phyloP scores from a whole-genome alignment of 352 stramenopile genomes.

The Phytophthora agathidicida region DNA sequence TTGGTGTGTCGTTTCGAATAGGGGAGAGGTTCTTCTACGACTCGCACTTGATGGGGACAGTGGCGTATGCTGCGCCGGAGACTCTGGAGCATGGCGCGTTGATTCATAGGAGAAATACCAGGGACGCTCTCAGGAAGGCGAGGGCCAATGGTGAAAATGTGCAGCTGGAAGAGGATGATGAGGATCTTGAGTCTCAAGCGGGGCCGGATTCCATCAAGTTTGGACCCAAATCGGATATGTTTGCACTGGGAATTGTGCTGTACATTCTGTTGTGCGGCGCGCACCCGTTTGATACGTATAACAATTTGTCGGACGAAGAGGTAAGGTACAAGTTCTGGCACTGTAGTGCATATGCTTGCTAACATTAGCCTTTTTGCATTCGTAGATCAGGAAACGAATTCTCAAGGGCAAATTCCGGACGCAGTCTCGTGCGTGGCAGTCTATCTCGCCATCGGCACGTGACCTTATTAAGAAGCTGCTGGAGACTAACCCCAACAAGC shows the following conservation, averaged over 20 bases:
- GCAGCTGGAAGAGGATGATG: slow-evolving; percentile 29
- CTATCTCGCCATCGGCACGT: slow-evolving; percentile 62
- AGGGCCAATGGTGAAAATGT: slow-evolving; percentile 21
- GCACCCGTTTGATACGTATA: slow-evolving; percentile 87
- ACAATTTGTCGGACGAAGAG: slow-evolving; percentile 86
- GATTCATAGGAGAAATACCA: slow-evolving; percentile 42
- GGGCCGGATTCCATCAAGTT: slow-evolving; percentile 52
- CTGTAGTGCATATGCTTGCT: background rate
- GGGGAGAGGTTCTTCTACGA: slow-evolving; percentile 80
- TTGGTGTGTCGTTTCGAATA: slow-evolving; percentile 83
- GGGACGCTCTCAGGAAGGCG: slow-evolving; percentile 28
- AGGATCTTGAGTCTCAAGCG: slow-evolving; percentile 39
- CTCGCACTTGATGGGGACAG: slow-evolving; percentile 73
- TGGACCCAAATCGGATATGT: slow-evolving; percentile 81
- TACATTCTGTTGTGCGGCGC: slow-evolving; percentile 88
- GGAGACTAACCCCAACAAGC: slow-evolving; percentile 62
- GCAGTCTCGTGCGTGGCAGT: slow-evolving; percentile 75
- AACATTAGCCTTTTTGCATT: background rate
- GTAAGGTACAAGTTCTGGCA: slow-evolving; percentile 21
- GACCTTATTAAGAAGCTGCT: slow-evolving; percentile 81
- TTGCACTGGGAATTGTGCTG: slow-evolving; percentile 80
- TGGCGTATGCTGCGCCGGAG: slow-evolving; percentile 79
- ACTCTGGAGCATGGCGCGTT: slow-evolving; percentile 58
- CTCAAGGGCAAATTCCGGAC: slow-evolving; percentile 78
- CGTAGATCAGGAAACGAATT: slow-evolving; percentile 80